A percentile compares a stretch with the other conserved stretches of the same genome.
phyloP scores from a whole-genome alignment of 345 rosid genomes.

The Angophora floribunda region DNA sequence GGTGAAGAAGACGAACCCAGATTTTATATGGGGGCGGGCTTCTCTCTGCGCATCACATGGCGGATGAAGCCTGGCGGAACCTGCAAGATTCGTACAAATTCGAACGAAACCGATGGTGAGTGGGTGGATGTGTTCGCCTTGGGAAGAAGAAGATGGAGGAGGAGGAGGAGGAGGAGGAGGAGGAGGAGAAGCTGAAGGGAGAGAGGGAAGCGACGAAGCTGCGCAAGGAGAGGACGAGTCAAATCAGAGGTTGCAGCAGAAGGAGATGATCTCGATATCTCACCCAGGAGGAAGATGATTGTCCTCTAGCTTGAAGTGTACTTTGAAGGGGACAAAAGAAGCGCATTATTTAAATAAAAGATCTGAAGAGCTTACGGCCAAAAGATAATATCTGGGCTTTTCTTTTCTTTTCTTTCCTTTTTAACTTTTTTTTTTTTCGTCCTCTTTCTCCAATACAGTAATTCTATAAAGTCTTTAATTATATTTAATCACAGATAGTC shows the following conservation, averaged over 20 bases:
- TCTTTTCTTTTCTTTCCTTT: neutral
- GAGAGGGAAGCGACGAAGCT: neutral
- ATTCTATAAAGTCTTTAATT: neutral
- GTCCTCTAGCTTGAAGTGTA: neutral
- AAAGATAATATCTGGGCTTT: neutral
- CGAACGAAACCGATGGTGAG: neutral
- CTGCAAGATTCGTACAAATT: neutral
- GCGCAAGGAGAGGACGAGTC: neutral
- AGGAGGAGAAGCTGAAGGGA: neutral
- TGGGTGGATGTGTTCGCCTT: neutral
- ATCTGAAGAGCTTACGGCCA: neutral
- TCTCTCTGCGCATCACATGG: neutral
- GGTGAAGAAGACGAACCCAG: neutral
- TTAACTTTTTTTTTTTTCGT: no score
- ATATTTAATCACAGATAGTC: neutral
- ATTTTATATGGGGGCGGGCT: neutral
- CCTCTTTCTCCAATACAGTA: neutral
- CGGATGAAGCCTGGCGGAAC: neutral
- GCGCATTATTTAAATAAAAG: neutral
- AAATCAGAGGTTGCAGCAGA: neutral
- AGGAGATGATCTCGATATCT: neutral
- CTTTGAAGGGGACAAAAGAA: neutral
- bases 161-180: neutral
- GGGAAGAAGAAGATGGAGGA: neutral
- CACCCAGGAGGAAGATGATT: neutral